phyloP scores from a whole-genome alignment of 495 filamentous ascomycete species.

The Achaetomiella virescens region DNA sequence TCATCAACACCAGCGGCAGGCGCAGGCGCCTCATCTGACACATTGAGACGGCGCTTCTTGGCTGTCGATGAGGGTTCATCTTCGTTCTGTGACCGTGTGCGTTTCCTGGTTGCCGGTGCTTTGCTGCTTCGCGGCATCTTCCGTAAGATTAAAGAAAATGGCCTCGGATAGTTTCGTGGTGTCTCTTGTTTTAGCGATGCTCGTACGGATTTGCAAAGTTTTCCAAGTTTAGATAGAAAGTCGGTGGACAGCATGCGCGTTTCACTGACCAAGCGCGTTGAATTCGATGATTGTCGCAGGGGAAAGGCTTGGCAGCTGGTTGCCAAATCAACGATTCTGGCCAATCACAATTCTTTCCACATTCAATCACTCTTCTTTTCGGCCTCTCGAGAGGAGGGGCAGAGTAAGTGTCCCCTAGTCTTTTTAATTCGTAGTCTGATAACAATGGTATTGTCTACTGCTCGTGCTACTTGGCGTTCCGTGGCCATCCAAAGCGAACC shows the following conservation, averaged over 20 bases:
- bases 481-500: neutral
- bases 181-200: neutral
- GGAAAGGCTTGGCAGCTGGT: neutral
- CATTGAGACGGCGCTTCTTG: constrained; percentile 32
- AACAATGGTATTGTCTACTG: too few species aligned
- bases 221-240: too few species aligned
- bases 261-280: constrained; percentile 15
- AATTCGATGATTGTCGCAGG: too few species aligned
- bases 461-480: too few species aligned
- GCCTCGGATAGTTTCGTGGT: neutral
- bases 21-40: neutral
- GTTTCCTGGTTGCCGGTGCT: constrained; percentile 13
- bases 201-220: too few species aligned
- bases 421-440: too few species aligned
- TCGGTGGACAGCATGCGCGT: neutral
- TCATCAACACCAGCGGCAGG: neutral
- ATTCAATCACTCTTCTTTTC: too few species aligned
- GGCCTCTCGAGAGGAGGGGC: too few species aligned
- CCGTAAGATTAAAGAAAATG: neutral
- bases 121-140: constrained; percentile 9
- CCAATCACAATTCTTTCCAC: too few species aligned
- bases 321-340: neutral
- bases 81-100: constrained; percentile 13
- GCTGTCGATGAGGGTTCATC: constrained; percentile 18
- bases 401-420: too few species aligned